phyloP scores from a whole-genome alignment of 129 eudicot species.

The Artemisia argyi region DNA sequence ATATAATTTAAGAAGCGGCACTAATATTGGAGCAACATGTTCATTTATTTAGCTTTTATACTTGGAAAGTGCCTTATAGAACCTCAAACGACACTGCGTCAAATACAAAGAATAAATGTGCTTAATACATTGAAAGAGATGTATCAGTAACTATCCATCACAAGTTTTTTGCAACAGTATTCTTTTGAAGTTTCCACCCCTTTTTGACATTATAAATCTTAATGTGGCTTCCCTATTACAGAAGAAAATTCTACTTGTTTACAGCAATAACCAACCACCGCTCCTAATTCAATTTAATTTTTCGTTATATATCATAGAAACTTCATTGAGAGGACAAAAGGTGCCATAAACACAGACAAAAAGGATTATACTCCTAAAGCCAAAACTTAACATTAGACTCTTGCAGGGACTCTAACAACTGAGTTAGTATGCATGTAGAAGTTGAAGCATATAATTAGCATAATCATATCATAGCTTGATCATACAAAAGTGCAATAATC shows the following conservation, averaged over 20 bases:
- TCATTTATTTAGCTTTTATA: too few species aligned
- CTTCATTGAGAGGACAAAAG: neutral
- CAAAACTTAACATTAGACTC: too few species aligned
- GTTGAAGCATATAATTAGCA: too few species aligned
- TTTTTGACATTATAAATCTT: too few species aligned
- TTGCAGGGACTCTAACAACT: too few species aligned
- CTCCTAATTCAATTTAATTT: constrained; percentile 8
- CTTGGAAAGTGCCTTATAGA: neutral
- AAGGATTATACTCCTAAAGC: too few species aligned
- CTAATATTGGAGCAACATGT: too few species aligned
- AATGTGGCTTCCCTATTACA: constrained; percentile 83
- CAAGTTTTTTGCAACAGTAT: constrained; percentile 74
- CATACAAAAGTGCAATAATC: too few species aligned
- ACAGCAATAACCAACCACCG: constrained; percentile 10
- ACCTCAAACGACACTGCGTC: neutral
- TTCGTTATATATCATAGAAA: neutral
- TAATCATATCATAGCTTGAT: too few species aligned
- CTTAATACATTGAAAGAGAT: constrained; percentile 48
- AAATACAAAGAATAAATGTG: neutral
- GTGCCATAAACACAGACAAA: constrained; percentile 93
- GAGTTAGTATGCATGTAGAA: too few species aligned
- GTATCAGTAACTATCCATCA: constrained; percentile 94
- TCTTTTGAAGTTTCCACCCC: constrained; percentile 85
- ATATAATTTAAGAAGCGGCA: too few species aligned
- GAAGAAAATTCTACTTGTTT: constrained; percentile 5